Evolutionary conservation across 2,329 filamentous ascomycete genomes (phyloP), one percentile per base, ranked within the genome.

Genomic region (Diaporthe eres): DNA sequence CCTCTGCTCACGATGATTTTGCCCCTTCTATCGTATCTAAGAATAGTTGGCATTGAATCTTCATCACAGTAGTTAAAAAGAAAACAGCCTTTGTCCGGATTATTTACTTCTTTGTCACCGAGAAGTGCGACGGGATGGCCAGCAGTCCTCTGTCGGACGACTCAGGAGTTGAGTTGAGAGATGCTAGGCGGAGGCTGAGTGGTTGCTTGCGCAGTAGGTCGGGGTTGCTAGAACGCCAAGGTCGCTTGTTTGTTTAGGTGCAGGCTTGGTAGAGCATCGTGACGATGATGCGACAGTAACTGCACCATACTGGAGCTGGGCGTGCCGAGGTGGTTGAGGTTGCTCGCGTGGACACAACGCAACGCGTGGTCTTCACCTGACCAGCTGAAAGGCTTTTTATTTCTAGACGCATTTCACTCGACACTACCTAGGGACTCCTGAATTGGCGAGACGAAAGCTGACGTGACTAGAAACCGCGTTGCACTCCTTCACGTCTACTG

Each of bases 21-120:
- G 4, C 25, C 9, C 34, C 73, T n/a, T 63, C 17, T 39, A 8
- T 31, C 51, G 68, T 71, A 44, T 67, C 63, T 39, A 71, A 74
- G 75, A 74, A 74, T 76, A 76, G 72, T 60, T 15, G 28, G 34
- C 60, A 73, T 53, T 47, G 13, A 47, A 10, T 53, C 49, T 37
- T 65, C 10, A 55, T 65, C 47, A 55, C 25, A 42, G 31, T 28
- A 25, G 37, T 63, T 7, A 34, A 34, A 17, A 44, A 8, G 22
- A 13, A 12, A 0, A n/a, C 58, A 47, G 47, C 55, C 34, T 55
- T 9, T 55, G 34, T 28, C 31, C 65, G 31, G 12, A 28, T 39
- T 19, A 25, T 39, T 12, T 39, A 12, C 22, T 39, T 8, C 22
- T 3, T 19, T n/a, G 22, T 28, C 47, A 44, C 17, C 28, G 37